A percentile compares a stretch with the other conserved stretches of the same genome.
These are phyloP conservation scores for Boechera stricta DNA, from an alignment of 345 rosid species.

Conservation along the genomic window DNA sequence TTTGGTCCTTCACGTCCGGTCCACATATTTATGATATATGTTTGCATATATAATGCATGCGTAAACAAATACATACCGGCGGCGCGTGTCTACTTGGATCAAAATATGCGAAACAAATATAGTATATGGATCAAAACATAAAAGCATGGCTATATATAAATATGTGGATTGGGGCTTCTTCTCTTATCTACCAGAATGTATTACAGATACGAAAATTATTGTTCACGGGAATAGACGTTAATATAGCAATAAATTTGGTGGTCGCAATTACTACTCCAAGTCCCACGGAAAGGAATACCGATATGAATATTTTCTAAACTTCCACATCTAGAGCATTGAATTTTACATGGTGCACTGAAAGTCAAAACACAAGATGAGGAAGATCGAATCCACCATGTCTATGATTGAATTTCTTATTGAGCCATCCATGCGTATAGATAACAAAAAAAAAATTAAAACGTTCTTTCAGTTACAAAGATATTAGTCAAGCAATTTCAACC, in stretches of 20 bases:
- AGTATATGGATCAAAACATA: constrained; percentile 1
- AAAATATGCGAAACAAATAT: background rate
- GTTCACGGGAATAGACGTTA: constrained; percentile 23
- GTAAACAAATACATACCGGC: background rate
- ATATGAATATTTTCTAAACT: background rate
- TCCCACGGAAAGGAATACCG: constrained; percentile 26
- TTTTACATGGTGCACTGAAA: constrained; percentile 13
- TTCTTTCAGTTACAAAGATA: background rate
- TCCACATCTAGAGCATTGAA: background rate
- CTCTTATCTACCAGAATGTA: constrained; percentile 22
- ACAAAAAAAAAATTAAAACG: background rate
- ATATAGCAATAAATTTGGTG: constrained; percentile 10
- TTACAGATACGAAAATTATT: constrained; percentile 11
- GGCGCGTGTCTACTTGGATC: constrained; percentile 2
- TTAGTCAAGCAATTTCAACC: constrained; percentile 6
- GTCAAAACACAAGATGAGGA: background rate
- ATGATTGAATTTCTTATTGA: constrained; percentile 10
- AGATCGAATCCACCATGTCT: background rate
- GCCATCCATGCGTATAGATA: background rate
- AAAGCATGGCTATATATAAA: constrained; percentile 1
- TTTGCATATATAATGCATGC: background rate
- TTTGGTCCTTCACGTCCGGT: constrained; percentile 34
- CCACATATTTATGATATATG: constrained; percentile 35
- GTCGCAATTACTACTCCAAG: constrained; percentile 33
- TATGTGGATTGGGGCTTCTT: constrained; percentile 14